Conservation (phyloP, 192 early-diverging fungal species). For the Spinellus fusiger region DNA sequence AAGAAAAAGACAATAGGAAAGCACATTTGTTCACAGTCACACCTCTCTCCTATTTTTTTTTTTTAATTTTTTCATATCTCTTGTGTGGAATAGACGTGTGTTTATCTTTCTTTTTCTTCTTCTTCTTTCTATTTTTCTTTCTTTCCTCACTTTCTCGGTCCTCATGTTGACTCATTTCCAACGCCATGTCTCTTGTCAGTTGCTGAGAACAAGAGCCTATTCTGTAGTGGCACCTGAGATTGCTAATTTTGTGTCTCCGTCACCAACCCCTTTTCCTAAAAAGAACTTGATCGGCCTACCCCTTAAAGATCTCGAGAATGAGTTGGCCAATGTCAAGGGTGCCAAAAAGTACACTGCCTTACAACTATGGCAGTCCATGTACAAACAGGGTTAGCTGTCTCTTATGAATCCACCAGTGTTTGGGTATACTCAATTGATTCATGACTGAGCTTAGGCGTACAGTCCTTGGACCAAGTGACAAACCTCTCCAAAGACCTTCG, state of each 20-base stretch:
- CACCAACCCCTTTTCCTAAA: conserved; percentile 1
- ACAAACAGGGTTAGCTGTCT: conserved; percentile 26
- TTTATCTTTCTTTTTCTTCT: background rate
- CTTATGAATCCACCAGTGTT: too few species aligned
- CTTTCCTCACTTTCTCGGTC: background rate
- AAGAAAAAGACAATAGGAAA: too few species aligned
- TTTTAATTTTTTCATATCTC: too few species aligned
- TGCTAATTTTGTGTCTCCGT: conserved; percentile 2
- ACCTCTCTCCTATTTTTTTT: too few species aligned
- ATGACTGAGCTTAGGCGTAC: background rate
- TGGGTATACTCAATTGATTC: background rate
- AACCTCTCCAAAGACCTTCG: conserved; percentile 48
- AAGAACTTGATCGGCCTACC: conserved; percentile 43
- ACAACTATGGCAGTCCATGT: conserved; percentile 42
- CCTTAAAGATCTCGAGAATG: conserved; percentile 24
- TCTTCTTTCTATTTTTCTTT: background rate
- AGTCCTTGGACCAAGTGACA: conserved; percentile 64
- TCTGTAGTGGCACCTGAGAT: conserved; percentile 2
- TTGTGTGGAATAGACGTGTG: background rate
- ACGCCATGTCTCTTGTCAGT: background rate
- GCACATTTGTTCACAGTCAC: too few species aligned
- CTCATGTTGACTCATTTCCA: background rate
- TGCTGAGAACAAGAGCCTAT: background rate
- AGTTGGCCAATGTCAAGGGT: conserved; percentile 19
- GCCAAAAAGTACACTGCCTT: conserved; percentile 36